A percentile compares a stretch with the other conserved stretches of the same genome.
phyloP scores from a whole-genome alignment of 495 filamentous ascomycete species.

The Entonaema liquescens region DNA sequence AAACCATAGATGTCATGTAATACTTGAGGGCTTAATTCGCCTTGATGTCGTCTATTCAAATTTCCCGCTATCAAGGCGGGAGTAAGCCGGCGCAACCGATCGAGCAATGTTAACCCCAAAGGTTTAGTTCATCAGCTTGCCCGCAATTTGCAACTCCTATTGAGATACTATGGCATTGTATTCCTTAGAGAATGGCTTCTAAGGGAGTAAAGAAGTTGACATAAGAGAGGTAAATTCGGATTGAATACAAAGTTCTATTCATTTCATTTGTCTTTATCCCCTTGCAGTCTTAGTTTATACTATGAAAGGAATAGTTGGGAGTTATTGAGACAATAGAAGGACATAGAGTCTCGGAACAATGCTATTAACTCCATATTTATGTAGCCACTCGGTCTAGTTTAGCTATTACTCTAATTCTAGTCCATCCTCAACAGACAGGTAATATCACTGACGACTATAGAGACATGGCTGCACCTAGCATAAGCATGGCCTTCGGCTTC shows the following conservation, averaged over 20 bases:
- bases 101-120: background rate
- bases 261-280: background rate
- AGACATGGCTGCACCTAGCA: constrained; percentile 5
- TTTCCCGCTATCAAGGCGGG: background rate
- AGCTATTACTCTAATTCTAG: background rate
- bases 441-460: background rate
- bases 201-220: background rate
- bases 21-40: background rate
- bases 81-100: background rate
- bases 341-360: constrained; percentile 5
- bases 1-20: constrained; percentile 16
- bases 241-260: background rate
- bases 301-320: background rate
- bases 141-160: background rate
- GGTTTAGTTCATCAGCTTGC: background rate
- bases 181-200: background rate
- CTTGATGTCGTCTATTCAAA: constrained; percentile 26
- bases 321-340: constrained; percentile 11
- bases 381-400: background rate
- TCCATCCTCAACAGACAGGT: background rate
- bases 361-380: constrained; percentile 19
- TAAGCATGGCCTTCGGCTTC: constrained; percentile 16
- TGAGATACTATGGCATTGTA: background rate
- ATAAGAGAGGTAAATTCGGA: background rate
- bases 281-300: background rate